A percentile compares a stretch with the other conserved stretches of the same genome.
Evolutionary conservation across 495 filamentous ascomycete genomes (phyloP).

Genomic region (Monascus purpureus): DNA sequence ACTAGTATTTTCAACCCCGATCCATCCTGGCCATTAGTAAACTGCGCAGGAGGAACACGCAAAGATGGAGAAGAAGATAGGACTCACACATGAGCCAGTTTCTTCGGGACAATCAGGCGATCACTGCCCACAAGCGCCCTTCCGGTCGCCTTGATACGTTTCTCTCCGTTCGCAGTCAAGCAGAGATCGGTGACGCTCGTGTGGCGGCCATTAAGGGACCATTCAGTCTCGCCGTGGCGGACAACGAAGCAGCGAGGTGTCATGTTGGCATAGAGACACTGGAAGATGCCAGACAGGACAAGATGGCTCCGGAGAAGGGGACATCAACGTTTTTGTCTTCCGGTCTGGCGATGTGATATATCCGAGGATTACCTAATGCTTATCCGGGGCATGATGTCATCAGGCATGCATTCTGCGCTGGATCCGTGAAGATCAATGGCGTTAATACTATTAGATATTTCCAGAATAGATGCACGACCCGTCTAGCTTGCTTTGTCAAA

Average conservation of each 20-base stretch:
- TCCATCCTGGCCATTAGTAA: background rate
- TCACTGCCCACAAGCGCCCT: conserved; percentile 72
- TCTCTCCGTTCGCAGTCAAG: conserved; percentile 76
- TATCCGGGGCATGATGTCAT: too few relatives aligned
- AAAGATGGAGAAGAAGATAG: conserved; percentile 1
- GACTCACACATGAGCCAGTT: conserved; percentile 59
- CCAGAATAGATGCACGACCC: too few relatives aligned
- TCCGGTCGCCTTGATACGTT: conserved; percentile 67
- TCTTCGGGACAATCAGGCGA: conserved; percentile 69
- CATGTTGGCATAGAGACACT: conserved; percentile 28
- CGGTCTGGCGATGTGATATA: too few relatives aligned
- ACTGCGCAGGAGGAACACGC: background rate
- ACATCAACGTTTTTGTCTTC: too few relatives aligned
- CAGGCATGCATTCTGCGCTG: too few relatives aligned
- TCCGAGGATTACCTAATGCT: too few relatives aligned
- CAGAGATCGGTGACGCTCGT: conserved; percentile 79
- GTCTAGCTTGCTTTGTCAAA: too few relatives aligned
- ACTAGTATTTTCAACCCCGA: conserved; percentile 15
- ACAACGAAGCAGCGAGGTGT: conserved; percentile 82
- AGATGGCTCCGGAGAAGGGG: too few relatives aligned
- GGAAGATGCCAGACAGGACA: background rate
- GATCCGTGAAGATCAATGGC: too few relatives aligned
- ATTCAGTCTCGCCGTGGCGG: conserved; percentile 93
- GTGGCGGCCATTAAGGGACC: conserved; percentile 87
- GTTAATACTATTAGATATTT: too few relatives aligned